Evolutionary conservation across 257 asterid genomes (phyloP), one percentile per base, ranked within the genome.

Genomic region (Galeopsis tetrahit): DNA sequence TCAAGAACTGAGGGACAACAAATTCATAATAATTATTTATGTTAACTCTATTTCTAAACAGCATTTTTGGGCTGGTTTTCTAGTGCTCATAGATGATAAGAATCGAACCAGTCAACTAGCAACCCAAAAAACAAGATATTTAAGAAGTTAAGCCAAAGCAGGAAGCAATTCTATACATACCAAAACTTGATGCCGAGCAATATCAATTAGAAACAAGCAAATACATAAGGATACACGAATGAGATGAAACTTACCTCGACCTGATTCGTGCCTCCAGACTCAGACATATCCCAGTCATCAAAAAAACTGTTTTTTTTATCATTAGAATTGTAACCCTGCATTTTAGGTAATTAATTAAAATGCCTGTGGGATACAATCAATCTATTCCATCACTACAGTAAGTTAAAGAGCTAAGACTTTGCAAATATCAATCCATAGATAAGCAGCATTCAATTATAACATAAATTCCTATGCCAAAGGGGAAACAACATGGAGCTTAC

Each of bases 251-350:
- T 65, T 73, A 88, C 99, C 87, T 92, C 93, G 8, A 81, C 83
- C 74, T 82, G 87, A 70, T 82, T 90, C 2, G 84, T 67, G 75
- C 94, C 86, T 72, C 96, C 92, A 71, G 98, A 77, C 77, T 92
- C 98, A n/a, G 97, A 82, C 70, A 95, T 87, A 79, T 91, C 99
- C 99, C 98, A 95, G 53, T 90, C 96, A 68, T 94, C 95, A 69
- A 91, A 81, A 40, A 83, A 61, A 60, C 76, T 79, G 74, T 83
- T 67, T 53, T 85, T 95, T 60, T 79, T 90, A 63, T 92, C 98
- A 82, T 83, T 92, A 63, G 99, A 92, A 80, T 77, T 84, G 76
- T 87, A 95, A 73, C 99, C 99, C 99, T 95, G 93, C 79, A 79
- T 65, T 70, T 67, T 4, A 78, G 70, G 70, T 70, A 46, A 64